phyloP scores from a whole-genome alignment of 176 grass and related monocot genomes.

The Juncus effusus region DNA sequence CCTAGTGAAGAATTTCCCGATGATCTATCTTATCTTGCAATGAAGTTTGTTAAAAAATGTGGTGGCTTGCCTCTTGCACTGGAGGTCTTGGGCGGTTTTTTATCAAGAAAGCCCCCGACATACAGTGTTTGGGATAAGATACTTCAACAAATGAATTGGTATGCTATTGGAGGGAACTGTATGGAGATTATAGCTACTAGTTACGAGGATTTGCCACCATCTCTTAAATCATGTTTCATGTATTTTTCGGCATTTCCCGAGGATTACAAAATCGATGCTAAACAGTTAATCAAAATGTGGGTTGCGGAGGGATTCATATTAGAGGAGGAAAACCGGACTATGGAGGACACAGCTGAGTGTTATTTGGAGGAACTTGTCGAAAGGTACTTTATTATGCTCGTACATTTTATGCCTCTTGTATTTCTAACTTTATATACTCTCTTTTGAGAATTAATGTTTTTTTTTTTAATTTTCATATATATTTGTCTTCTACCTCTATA shows the following conservation, averaged over 20 bases:
- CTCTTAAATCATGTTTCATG: constrained; percentile 12
- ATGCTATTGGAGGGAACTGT: background rate
- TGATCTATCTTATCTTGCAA: background rate
- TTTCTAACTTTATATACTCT: background rate
- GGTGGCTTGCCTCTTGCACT: constrained; percentile 9
- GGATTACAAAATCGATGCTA: background rate
- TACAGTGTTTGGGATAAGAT: background rate
- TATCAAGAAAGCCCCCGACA: background rate
- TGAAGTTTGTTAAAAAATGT: constrained; percentile 16
- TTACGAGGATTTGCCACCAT: constrained; percentile 9
- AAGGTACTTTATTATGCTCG: background rate
- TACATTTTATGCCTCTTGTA: background rate
- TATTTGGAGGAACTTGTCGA: constrained; percentile 4
- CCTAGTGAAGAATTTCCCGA: background rate
- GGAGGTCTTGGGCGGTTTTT: background rate
- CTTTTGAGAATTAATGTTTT: background rate
- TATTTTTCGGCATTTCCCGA: constrained; percentile 21
- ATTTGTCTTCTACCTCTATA: too few relatives aligned
- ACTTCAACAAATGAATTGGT: background rate
- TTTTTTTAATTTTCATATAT: background rate
- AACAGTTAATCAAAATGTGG: background rate
- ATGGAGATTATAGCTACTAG: constrained; percentile 8
- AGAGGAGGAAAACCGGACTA: background rate
- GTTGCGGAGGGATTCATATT: constrained; percentile 9
- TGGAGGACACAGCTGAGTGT: background rate